Conservation (phyloP, 2,329 filamentous ascomycete genomes). For the Penicillium digitatum region DNA sequence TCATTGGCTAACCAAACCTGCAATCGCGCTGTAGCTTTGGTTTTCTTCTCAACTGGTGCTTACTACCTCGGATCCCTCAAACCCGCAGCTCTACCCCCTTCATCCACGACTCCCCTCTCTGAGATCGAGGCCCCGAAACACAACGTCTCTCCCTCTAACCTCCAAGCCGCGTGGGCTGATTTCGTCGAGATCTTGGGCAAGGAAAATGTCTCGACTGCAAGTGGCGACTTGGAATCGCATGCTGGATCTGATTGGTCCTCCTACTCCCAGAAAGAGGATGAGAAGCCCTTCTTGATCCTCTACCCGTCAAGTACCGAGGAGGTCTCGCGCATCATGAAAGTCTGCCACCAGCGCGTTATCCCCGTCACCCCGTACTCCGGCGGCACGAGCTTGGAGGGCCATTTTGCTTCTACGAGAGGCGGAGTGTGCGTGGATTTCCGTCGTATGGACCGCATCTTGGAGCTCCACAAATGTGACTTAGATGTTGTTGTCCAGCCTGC, state of each 20-base stretch:
- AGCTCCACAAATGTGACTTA: constrained; percentile 71
- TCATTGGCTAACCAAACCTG: constrained; percentile 5
- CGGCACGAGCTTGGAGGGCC: constrained; percentile 84
- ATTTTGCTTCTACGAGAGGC: constrained; percentile 76
- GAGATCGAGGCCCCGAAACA: constrained; percentile 50
- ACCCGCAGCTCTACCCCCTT: constrained; percentile 45
- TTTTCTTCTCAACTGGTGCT: constrained; percentile 50
- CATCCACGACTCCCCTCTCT: constrained; percentile 57
- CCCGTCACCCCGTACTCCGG: constrained; percentile 85
- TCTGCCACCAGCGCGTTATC: constrained; percentile 75
- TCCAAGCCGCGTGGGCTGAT: constrained; percentile 63
- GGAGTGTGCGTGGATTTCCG: constrained; percentile 84
- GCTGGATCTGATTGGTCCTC: constrained; percentile 63
- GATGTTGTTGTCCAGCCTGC: constrained; percentile 76
- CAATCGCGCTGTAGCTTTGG: constrained; percentile 41
- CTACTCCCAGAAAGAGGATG: constrained; percentile 41
- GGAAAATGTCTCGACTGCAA: constrained; percentile 59
- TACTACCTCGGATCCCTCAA: constrained; percentile 55
- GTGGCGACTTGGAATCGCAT: constrained; percentile 53
- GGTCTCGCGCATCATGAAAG: constrained; percentile 80
- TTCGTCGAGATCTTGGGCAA: constrained; percentile 59
- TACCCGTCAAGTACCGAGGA: constrained; percentile 76
- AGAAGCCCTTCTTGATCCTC: constrained; percentile 59
- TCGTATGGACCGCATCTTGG: constrained; percentile 76
- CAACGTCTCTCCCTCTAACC: constrained; percentile 53